These are phyloP conservation scores for Saccharomyces kudriavzevii DNA, from an alignment of 805 yeast genomes.

Conservation along the genomic window DNA sequence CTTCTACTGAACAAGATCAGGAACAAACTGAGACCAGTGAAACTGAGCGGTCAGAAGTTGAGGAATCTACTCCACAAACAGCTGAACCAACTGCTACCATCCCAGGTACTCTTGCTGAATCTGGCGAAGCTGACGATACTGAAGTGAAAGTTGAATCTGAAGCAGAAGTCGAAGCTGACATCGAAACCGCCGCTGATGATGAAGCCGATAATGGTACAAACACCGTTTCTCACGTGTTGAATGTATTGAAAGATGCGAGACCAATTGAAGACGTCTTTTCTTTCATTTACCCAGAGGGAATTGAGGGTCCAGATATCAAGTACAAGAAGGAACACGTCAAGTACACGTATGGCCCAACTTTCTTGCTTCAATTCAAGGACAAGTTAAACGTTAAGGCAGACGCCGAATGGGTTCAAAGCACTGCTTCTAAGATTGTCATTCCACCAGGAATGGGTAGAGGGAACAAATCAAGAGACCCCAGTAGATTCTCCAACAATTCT, in stretches of 20 bases:
- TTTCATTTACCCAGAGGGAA: constrained; percentile 48
- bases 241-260: constrained; percentile 38
- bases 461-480: constrained; percentile 25
- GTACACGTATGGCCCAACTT: constrained; percentile 69
- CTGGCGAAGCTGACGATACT: constrained; percentile 12
- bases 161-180: constrained; percentile 13
- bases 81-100: constrained; percentile 5
- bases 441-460: constrained; percentile 27
- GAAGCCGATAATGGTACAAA: constrained; percentile 19
- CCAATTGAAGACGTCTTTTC: constrained; percentile 49
- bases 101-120: constrained; percentile 1
- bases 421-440: constrained; percentile 28
- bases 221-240: constrained; percentile 50
- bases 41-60: constrained; percentile 10
- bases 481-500: constrained; percentile 30
- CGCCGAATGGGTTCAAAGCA: constrained; percentile 42
- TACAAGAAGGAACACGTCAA: constrained; percentile 28
- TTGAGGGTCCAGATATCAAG: constrained; percentile 42
- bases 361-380: constrained; percentile 68
- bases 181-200: constrained; percentile 9
- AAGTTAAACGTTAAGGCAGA: constrained; percentile 52
- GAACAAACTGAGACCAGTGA: constrained; percentile 9
- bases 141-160: constrained; percentile 12
- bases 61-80: constrained; percentile 5
- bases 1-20: constrained; percentile 6